phyloP scores from a whole-genome alignment of 176 grass and related monocot genomes.

The Microstegium vimineum region DNA sequence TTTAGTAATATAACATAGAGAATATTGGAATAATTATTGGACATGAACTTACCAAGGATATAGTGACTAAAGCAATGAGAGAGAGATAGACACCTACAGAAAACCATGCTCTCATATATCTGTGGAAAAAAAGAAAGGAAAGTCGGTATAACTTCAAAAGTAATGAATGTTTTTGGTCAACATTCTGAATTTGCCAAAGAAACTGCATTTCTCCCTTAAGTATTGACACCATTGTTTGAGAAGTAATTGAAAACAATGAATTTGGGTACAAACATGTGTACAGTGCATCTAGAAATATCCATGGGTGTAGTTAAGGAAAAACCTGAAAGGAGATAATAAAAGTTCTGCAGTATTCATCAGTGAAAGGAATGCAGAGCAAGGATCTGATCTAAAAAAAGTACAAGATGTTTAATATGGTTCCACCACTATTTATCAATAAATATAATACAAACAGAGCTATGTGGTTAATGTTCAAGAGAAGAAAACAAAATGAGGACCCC shows the following conservation, averaged over 20 bases:
- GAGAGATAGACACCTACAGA: constrained; percentile 64
- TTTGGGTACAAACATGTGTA: not conserved
- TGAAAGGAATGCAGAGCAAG: not conserved
- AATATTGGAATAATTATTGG: constrained; percentile 20
- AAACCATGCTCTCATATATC: constrained; percentile 75
- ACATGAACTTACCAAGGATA: constrained; percentile 63
- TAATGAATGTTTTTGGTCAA: not conserved
- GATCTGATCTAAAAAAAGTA: not conserved
- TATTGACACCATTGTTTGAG: not conserved
- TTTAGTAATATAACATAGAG: not conserved
- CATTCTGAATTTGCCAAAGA: constrained; percentile 4
- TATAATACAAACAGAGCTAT: not conserved
- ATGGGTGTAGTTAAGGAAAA: not conserved
- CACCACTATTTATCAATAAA: not conserved
- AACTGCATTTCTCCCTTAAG: not conserved
- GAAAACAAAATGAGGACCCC: not conserved
- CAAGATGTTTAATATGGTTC: not conserved
- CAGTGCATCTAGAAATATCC: not conserved
- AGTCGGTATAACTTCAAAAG: not conserved
- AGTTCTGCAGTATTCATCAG: not conserved
- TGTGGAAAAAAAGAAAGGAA: constrained; percentile 28
- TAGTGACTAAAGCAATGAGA: constrained; percentile 49
- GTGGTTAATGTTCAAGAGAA: not conserved
- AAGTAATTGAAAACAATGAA: not conserved
- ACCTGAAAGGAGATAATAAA: not conserved